Base-by-base conservation (phyloP, 2,329 filamentous ascomycete species). In the Verticillium albo-atrum region DNA sequence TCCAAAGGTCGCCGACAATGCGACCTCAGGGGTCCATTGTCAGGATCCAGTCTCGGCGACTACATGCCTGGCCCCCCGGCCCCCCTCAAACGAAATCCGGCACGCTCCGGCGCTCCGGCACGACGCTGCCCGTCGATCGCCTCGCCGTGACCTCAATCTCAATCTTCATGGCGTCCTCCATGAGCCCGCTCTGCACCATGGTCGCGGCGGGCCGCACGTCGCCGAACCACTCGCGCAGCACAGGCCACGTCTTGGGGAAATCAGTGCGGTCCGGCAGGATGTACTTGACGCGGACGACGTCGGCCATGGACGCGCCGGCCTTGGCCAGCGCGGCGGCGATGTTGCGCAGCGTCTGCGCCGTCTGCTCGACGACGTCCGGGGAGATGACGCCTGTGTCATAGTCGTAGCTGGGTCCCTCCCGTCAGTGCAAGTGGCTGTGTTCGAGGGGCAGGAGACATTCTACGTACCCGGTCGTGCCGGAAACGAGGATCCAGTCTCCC, bases 231-330 rank as follows among this genome's bases (percentile, higher is more conserved):
- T 74, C 77, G 62, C 73, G 72, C 63, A 84, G 66, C 3, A 82
- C 77, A 1, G 78, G 75, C 81, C 80, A 84, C 17, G 76, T 79
- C 65, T 70, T 69, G 12, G 74, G 68, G 58, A 84, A 84, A 55
- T 82, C 77, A 17, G 68, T 62, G 6, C 77, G 70, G 59, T 82
- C 71, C 3, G 80, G 78, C 23, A 84, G 70, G 53, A 83, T 81
- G 63, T 84, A 84, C 12, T 74, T 72, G 15, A 84, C 81, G 23
- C 82, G 73, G 1, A 83, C 79, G 3, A 84, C 72, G 56, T 84
- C 80, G 4, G 67, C 67, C 57, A 82, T 68, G 10, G 64, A 70
- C 1, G 74, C 72, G 12, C 51, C 51, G 1, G 80, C 81, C 17
- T 77, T 72, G 7, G 66, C 63, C 23, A 84, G 74, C 3, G 79